Base-by-base conservation (phyloP, 495 filamentous ascomycete species). In the Aspergillus haitiensis region DNA sequence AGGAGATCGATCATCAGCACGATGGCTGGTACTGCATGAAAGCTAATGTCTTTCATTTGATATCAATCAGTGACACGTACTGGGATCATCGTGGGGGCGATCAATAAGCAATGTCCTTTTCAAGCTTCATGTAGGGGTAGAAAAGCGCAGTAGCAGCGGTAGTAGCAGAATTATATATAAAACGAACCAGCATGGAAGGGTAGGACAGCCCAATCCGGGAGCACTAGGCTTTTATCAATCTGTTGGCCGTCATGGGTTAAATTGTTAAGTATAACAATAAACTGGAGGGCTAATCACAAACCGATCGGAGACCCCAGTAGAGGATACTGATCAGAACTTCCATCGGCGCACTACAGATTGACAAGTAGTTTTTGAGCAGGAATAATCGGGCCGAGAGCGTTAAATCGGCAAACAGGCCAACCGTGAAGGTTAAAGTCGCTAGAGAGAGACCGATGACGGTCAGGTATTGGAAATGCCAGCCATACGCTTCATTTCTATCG, bases 391-490 rank as follows among this genome's bases (percentile, higher is more conserved):
- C 76, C 7, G 82, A 89, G 37, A 86, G 69, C 9, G 85, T 88
- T 8, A 93, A 57, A 74, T 97, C 92, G 37, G 91, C 88, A 33
- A 92, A 71, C n/a, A 92, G 69, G 7, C 83, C 93, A 61, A 83
- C 70, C 21, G 75, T 62, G 70, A 94, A 93, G 39, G 90, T 90
- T 49, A 83, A 56, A 13, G 86, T 82, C 3, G 91, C 81, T 39
- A 94, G 71, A 3, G 81, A 72, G 11, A 95, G 81, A 32, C 91
- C 91, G 64, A 95, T 85, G 62, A 95, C 91, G 55, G 90, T 96
- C 49, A 93, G 76, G 72, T 88, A 93, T 73, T 93, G 90, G 65
- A 88, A 87, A 69, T 93, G 88, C 81, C 90, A 92, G 21, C 91
- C 92, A 67, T 88, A 94, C 18, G 87, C 83, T 11, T 83, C 76